These are phyloP conservation scores for Ophiocordyceps camponoti-saundersi DNA, from an alignment of 2,329 filamentous ascomycete genomes.

Conservation along the genomic window DNA sequence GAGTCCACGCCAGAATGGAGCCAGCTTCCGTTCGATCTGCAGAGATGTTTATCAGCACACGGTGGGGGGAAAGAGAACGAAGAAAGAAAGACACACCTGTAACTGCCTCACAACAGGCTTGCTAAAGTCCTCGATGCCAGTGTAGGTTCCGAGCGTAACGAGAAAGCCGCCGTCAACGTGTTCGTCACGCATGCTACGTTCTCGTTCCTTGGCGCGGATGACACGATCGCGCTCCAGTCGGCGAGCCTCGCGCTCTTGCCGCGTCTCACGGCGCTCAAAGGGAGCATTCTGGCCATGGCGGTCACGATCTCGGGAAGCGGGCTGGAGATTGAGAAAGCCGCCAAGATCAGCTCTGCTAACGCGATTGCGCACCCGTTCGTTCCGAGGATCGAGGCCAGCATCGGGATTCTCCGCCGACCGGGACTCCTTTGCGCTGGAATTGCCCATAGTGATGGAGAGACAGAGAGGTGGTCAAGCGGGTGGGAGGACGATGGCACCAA, in stretches of 20 bases:
- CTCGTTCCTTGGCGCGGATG: conserved; percentile 64
- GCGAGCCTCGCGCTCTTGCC: conserved; percentile 77
- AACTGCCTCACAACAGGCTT: conserved; percentile 77
- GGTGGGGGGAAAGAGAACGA: background rate
- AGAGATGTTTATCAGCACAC: conserved; percentile 4
- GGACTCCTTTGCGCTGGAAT: conserved; percentile 22
- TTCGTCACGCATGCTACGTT: conserved; percentile 80
- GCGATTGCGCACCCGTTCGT: conserved; percentile 9
- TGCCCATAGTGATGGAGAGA: conserved; percentile 15
- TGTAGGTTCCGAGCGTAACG: conserved; percentile 88
- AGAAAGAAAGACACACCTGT: conserved; percentile 42
- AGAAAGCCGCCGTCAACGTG: conserved; percentile 88
- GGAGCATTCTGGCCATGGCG: conserved; percentile 23
- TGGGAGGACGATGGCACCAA: background rate
- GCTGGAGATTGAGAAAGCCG: conserved; percentile 25
- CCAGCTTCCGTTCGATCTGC: conserved; percentile 80
- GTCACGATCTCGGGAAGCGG: conserved; percentile 20
- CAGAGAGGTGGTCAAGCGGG: background rate
- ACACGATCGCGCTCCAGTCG: conserved; percentile 67
- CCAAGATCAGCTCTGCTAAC: conserved; percentile 27
- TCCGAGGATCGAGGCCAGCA: conserved; percentile 7
- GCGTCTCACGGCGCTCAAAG: conserved; percentile 64
- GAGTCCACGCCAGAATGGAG: conserved; percentile 89
- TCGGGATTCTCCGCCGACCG: conserved; percentile 12
- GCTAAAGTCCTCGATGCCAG: conserved; percentile 82